phyloP scores from a whole-genome alignment of 306 rosid species.

The Lotus japonicus region DNA sequence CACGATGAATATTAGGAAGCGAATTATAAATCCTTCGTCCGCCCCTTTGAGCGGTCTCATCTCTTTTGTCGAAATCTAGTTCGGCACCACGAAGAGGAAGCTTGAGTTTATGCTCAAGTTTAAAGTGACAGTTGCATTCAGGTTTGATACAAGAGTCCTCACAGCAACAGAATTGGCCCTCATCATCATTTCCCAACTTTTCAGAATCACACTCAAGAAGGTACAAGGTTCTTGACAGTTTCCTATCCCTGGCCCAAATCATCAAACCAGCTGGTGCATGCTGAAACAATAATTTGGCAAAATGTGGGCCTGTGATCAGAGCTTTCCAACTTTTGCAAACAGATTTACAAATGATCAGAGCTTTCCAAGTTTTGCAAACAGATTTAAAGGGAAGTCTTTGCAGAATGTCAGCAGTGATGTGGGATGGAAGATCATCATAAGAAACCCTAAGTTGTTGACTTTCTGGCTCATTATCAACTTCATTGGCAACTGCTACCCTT shows the following conservation, averaged over 20 bases:
- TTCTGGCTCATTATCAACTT: not conserved
- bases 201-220: conserved; percentile 15
- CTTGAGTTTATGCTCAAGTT: conserved; percentile 24
- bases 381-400: not conserved
- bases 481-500: not conserved
- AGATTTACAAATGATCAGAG: conserved; percentile 12
- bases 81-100: conserved; percentile 15
- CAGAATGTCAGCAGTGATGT: not conserved
- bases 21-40: not conserved
- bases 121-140: not conserved
- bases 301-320: not conserved
- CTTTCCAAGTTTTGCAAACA: conserved; percentile 18
- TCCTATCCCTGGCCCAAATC: not conserved
- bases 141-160: not conserved
- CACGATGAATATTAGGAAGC: too few species aligned
- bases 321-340: conserved; percentile 23
- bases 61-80: not conserved
- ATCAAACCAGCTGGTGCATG: not conserved
- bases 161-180: not conserved
- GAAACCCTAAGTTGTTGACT: not conserved
- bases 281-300: not conserved
- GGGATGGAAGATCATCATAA: not conserved
- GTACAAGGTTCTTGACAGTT: conserved; percentile 20
- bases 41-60: not conserved
- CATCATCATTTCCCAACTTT: not conserved